Base-by-base conservation (phyloP, 2,329 filamentous ascomycete species). In the Myriosclerotinia curreyana region DNA sequence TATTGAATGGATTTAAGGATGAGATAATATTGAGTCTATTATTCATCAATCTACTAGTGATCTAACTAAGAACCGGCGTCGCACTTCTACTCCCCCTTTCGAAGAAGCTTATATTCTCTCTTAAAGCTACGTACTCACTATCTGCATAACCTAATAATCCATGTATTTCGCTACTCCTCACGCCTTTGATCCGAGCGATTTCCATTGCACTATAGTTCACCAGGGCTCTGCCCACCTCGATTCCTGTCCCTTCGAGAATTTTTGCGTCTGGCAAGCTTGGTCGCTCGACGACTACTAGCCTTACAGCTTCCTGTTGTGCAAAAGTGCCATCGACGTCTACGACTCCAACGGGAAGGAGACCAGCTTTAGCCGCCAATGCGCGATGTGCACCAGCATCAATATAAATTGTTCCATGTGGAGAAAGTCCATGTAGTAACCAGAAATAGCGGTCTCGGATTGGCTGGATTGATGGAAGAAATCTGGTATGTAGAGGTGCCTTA, bases 361-460 rank as follows among this genome's bases (percentile, higher is more conserved):
- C 91, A 0, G 93, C 92, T 78, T 96, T 96, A 73, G 88, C 86
- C 20, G 86, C 79, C 3, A 98, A 82, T 0, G 94, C 95, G 42
- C 83, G 81, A 77, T 92, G 87, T 4, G 94, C 94, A 50, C 95
- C 95, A n/a, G 85, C 80, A 79, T 99, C 95, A 71, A 99, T 96
- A 78, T 91, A 98, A 34, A 99, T 75, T 2, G 89, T 96, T 17
- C 95, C 95, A 72, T 96, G 93, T 0, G 95, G 92, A 31, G 88
- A 87, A 14, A 97, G 86, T 12, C 94, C 95, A 77, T 99, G 92
- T 0, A 98, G 83, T 56, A 99, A 87, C 95, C 95, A 99, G 82
- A 99, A 98, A 74, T 95, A 92, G 67, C 94, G 89, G 75, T 97
- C 95, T 64, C 92, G 87, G 66, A 98, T 95, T 0, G 94, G 93